Evolutionary conservation across 1,139 yeast species (phyloP).

Genomic region (Suhomyces coccinellae): DNA sequence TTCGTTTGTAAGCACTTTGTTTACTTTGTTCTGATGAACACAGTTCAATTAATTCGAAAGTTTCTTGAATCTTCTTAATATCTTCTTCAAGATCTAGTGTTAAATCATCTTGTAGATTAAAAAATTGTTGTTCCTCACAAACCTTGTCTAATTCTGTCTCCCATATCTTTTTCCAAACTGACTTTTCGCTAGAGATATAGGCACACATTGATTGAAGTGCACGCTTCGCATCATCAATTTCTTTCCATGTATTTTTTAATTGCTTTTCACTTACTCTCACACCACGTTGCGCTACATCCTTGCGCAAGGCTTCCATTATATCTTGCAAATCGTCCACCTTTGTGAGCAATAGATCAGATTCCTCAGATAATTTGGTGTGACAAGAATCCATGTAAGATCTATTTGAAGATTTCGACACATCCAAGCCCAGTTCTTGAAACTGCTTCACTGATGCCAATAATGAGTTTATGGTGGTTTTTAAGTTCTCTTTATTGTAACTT

Average conservation of each 20-base stretch:
- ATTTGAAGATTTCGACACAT: slow-evolving; percentile 48
- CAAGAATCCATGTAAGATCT: slow-evolving; percentile 77
- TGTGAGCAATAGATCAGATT: slow-evolving; percentile 72
- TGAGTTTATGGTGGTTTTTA: slow-evolving; percentile 45
- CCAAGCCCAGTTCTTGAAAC: slow-evolving; percentile 47
- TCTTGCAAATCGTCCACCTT: slow-evolving; percentile 92
- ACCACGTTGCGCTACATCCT: slow-evolving; percentile 92
- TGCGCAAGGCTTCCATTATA: slow-evolving; percentile 81
- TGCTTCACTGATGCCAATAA: slow-evolving; percentile 50
- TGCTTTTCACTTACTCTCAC: slow-evolving; percentile 80
- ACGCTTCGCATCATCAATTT: slow-evolving; percentile 57
- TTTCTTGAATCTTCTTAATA: slow-evolving; percentile 74
- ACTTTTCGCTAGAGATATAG: slow-evolving; percentile 69
- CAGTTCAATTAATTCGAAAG: slow-evolving; percentile 76
- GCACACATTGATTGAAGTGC: slow-evolving; percentile 56
- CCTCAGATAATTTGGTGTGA: slow-evolving; percentile 69
- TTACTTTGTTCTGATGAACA: slow-evolving; percentile 75
- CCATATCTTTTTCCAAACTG: slow-evolving; percentile 91
- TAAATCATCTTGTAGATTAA: slow-evolving; percentile 85
- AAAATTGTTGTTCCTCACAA: slow-evolving; percentile 91
- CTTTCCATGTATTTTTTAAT: slow-evolving; percentile 63
- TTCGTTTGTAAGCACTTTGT: slow-evolving; percentile 30
- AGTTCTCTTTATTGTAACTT: slow-evolving; percentile 39
- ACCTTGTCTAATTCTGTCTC: slow-evolving; percentile 86
- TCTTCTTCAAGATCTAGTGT: slow-evolving; percentile 81